phyloP scores from a whole-genome alignment of 495 filamentous ascomycete species.

The Ramalina peruviana region DNA sequence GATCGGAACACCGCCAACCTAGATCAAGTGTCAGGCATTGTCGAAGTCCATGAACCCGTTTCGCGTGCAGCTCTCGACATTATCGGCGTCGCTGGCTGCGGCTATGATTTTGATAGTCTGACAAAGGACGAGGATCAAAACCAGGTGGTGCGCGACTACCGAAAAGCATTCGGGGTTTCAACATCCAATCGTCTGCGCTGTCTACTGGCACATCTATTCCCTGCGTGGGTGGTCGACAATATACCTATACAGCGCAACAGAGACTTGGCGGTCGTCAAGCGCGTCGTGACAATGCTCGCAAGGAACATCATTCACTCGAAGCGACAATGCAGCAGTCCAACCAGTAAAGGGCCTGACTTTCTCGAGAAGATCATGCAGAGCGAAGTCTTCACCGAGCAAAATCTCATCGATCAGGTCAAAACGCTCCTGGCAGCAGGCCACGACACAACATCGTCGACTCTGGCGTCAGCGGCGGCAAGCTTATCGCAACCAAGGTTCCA shows the following conservation, averaged over 20 bases:
- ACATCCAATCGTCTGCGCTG: constrained; percentile 28
- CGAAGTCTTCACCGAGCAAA: constrained; percentile 49
- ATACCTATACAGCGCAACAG: constrained; percentile 55
- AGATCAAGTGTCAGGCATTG: constrained; percentile 13
- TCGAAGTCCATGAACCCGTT: constrained; percentile 36
- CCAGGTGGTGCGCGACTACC: constrained; percentile 44
- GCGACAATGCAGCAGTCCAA: constrained; percentile 30
- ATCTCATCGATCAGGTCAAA: constrained; percentile 63
- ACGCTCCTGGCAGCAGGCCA: constrained; percentile 69
- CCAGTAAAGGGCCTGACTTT: neutral
- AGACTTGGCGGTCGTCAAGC: constrained; percentile 36
- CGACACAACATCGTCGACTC: constrained; percentile 28
- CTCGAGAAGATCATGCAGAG: constrained; percentile 35
- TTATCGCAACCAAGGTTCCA: constrained; percentile 21
- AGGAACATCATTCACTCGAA: constrained; percentile 52
- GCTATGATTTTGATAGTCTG: constrained; percentile 41
- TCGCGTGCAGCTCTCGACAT: constrained; percentile 60
- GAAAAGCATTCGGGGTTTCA: constrained; percentile 34
- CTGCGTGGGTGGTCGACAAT: constrained; percentile 17
- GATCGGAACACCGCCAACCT: neutral
- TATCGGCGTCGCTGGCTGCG: constrained; percentile 57
- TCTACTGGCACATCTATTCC: constrained; percentile 31
- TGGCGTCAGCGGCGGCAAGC: constrained; percentile 10
- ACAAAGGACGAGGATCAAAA: constrained; percentile 35
- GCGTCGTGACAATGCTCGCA: constrained; percentile 46